phyloP scores from a whole-genome alignment of 1,139 yeast species.

The Protomyces inundatus region DNA sequence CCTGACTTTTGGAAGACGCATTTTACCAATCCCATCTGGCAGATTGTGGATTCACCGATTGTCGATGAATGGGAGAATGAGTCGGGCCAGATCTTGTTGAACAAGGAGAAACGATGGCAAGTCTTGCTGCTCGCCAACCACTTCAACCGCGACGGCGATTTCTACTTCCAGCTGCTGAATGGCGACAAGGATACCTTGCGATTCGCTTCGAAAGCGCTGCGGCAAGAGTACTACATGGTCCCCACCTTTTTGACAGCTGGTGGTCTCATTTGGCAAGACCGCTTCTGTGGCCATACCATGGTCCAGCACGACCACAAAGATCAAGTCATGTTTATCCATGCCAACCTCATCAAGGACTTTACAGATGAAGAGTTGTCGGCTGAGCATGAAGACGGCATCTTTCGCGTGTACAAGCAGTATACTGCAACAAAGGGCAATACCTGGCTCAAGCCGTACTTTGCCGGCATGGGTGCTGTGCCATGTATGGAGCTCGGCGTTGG shows the following conservation, averaged over 20 bases:
- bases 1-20: conserved; percentile 27
- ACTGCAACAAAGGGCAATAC: conserved; percentile 20
- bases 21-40: conserved; percentile 23
- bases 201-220: conserved; percentile 22
- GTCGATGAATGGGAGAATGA: conserved; percentile 27
- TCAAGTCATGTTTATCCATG: conserved; percentile 19
- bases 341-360: conserved; percentile 25
- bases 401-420: conserved; percentile 20
- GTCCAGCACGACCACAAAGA: conserved; percentile 25
- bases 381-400: conserved; percentile 26
- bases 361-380: conserved; percentile 9
- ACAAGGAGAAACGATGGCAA: conserved; percentile 18
- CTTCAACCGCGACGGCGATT: conserved; percentile 22
- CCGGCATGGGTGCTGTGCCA: conserved; percentile 14
- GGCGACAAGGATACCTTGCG: conserved; percentile 26
- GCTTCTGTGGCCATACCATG: conserved; percentile 26
- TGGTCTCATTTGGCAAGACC: conserved; percentile 25
- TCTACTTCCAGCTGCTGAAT: conserved; percentile 24
- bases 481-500: conserved; percentile 25
- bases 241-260: conserved; percentile 22
- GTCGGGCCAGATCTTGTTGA: conserved; percentile 21
- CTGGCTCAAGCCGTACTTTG: conserved; percentile 23
- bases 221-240: conserved; percentile 23
- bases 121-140: conserved; percentile 23
- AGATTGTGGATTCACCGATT: conserved; percentile 14